A percentile compares a stretch with the other conserved stretches of the same genome.
Conservation (phyloP, 495 filamentous ascomycete species). For the Echria macrotheca region DNA sequence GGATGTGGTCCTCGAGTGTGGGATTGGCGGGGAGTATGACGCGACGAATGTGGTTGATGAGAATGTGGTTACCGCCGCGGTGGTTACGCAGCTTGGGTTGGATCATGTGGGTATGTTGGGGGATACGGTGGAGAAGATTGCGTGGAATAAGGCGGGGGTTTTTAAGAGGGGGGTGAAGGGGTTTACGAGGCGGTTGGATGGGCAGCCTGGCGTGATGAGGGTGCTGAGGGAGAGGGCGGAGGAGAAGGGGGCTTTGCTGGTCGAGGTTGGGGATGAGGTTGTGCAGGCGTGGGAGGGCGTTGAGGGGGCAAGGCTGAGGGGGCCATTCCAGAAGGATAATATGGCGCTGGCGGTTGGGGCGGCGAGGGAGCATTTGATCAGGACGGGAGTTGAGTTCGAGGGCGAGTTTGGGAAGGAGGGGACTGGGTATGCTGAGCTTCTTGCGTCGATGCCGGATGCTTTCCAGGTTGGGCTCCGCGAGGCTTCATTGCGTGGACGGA, state of each 20-base stretch:
- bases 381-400: conserved; percentile 14
- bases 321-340: conserved; percentile 42
- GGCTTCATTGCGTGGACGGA: conserved; percentile 66
- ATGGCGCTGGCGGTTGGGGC: conserved; percentile 39
- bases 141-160: conserved; percentile 51
- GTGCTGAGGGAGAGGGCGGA: conserved; percentile 34
- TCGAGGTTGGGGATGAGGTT: conserved; percentile 33
- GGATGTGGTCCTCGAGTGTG: conserved; percentile 42
- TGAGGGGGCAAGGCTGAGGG: conserved; percentile 25
- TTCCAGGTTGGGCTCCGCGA: conserved; percentile 63
- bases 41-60: conserved; percentile 41
- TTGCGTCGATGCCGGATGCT: conserved; percentile 35
- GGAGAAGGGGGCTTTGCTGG: conserved; percentile 31
- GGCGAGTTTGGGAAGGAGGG: conserved; percentile 16
- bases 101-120: conserved; percentile 49
- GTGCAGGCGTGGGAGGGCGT: conserved; percentile 33
- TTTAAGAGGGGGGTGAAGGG: conserved; percentile 36
- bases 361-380: conserved; percentile 33
- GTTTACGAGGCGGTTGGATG: conserved; percentile 32
- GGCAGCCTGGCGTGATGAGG: conserved; percentile 25
- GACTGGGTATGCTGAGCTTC: conserved; percentile 14
- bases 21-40: conserved; percentile 49
- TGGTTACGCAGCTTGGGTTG: conserved; percentile 43
- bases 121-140: conserved; percentile 40
- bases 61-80: conserved; percentile 31